Evolutionary conservation across 2,329 filamentous ascomycete genomes (phyloP).

Genomic region (Fusarium pseudoanthophilum): DNA sequence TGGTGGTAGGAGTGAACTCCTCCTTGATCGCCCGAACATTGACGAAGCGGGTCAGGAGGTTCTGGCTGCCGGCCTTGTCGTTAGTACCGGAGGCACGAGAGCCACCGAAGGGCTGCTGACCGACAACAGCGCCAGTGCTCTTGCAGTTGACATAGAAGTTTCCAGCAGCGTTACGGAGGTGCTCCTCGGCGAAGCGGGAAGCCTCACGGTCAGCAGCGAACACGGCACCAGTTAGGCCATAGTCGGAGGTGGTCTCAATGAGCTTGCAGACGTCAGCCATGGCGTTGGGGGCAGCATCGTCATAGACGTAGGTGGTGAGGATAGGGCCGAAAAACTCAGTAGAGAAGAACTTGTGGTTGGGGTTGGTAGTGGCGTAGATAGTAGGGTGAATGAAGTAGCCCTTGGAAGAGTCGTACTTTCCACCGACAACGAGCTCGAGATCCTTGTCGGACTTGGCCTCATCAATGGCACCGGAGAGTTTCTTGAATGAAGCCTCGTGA

Average conservation of each 20-base stretch:
- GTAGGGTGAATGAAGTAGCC: conserved; percentile 89
- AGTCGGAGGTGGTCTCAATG: conserved; percentile 78
- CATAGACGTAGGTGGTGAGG: conserved; percentile 79
- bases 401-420: conserved; percentile 79
- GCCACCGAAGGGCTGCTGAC: conserved; percentile 78
- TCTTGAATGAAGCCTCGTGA: conserved; percentile 83
- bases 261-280: conserved; percentile 69
- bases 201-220: conserved; percentile 77
- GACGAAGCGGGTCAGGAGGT: conserved; percentile 73
- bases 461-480: conserved; percentile 80
- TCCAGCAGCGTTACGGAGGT: conserved; percentile 76
- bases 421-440: conserved; percentile 78
- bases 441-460: conserved; percentile 79
- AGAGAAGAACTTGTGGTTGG: conserved; percentile 77
- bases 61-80: conserved; percentile 76
- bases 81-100: conserved; percentile 76
- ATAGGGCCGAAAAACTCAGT: conserved; percentile 87
- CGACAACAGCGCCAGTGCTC: conserved; percentile 78
- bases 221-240: conserved; percentile 80
- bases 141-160: conserved; percentile 92
- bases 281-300: conserved; percentile 68
- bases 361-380: conserved; percentile 79
- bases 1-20: conserved; percentile 73
- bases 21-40: conserved; percentile 78
- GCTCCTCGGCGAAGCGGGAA: conserved; percentile 75